Conservation (phyloP, 169 alveolate species). For the Amoebophrya sp. region DNA sequence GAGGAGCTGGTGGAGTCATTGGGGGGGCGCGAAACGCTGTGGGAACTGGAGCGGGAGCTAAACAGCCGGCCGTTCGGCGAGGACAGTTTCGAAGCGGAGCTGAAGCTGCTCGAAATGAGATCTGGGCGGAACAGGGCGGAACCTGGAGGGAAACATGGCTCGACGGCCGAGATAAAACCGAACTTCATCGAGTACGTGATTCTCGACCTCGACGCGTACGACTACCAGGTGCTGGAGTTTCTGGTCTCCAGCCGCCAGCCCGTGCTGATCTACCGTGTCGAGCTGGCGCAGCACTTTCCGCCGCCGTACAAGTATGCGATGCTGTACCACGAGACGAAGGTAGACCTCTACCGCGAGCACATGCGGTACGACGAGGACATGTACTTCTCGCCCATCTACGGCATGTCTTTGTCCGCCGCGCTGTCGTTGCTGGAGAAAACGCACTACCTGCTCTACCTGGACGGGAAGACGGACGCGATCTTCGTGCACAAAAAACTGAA, state of each 20-base stretch:
- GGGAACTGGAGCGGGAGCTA: neutral
- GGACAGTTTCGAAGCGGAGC: no score
- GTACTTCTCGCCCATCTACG: neutral
- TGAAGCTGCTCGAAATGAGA: no score
- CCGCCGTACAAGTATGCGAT: neutral
- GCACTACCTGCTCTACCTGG: neutral
- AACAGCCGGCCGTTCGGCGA: no score
- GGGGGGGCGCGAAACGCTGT: neutral
- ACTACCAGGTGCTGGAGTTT: neutral
- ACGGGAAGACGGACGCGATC: neutral
- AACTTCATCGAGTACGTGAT: neutral
- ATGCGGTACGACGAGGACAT: neutral
- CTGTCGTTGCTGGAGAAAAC: neutral
- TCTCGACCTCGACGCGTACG: neutral
- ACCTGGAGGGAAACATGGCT: neutral
- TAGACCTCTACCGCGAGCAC: neutral
- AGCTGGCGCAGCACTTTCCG: neutral
- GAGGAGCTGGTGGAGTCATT: neutral
- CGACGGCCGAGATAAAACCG: neutral
- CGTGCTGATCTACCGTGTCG: neutral
- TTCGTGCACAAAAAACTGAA: neutral
- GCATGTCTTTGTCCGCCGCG: neutral
- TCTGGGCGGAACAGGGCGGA: neutral
- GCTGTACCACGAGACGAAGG: neutral
- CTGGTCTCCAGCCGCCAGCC: neutral